Evolutionary conservation across 2,329 filamentous ascomycete genomes (phyloP).

Genomic region (Colletotrichum melonis): DNA sequence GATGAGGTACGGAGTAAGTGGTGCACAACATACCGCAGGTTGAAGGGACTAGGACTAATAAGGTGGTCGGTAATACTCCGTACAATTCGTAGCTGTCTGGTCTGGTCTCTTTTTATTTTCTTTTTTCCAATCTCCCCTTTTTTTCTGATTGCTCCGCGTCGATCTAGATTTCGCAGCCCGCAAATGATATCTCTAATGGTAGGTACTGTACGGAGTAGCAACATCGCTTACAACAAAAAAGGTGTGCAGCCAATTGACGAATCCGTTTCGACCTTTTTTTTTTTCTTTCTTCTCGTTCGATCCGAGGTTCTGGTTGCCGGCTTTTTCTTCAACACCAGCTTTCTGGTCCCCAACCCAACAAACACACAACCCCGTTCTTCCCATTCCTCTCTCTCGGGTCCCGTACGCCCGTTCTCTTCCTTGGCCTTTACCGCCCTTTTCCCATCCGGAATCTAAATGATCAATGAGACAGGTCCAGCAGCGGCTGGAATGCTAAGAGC

Average conservation of each 20-base stretch:
- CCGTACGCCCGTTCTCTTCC: background rate
- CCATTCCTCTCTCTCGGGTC: background rate
- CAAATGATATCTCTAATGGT: background rate
- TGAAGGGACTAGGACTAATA: background rate
- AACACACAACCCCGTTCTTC: background rate
- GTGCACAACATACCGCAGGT: background rate
- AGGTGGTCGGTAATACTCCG: too few species aligned
- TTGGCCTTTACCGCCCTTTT: background rate
- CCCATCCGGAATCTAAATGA: background rate
- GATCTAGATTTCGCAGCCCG: background rate
- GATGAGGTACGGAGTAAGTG: too few species aligned
- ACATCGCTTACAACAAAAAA: background rate
- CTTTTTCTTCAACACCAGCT: slow-evolving; percentile 21
- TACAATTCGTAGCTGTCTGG: background rate
- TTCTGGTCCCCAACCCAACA: background rate
- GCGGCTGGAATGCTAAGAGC: slow-evolving; percentile 2
- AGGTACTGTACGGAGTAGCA: background rate
- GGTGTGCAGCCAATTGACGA: slow-evolving; percentile 15
- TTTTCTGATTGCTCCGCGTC: background rate
- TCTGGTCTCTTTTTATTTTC: too few species aligned
- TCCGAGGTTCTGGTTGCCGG: slow-evolving; percentile 32
- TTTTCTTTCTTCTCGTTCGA: background rate
- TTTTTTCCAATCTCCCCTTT: background rate
- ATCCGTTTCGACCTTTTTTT: slow-evolving; percentile 1
- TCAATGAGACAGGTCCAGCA: slow-evolving; percentile 15